Conservation (phyloP, 2,329 filamentous ascomycete genomes). For the Diplodia mutila region DNA sequence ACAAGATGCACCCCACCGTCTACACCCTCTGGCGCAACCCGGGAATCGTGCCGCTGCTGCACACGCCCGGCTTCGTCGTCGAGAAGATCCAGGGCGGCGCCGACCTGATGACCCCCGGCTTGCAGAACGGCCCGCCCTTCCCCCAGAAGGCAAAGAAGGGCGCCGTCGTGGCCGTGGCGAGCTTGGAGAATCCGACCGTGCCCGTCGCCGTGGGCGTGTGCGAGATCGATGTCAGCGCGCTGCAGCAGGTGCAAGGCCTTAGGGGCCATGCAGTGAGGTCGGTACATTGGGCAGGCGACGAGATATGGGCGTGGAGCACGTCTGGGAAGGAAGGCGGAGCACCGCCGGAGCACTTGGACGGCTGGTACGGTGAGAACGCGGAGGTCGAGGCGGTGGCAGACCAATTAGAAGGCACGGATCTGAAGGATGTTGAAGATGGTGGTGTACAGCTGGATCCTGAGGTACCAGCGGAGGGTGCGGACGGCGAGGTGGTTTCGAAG, state of each 20-base stretch:
- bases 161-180: conserved; percentile 66
- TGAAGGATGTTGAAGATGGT: conserved; percentile 53
- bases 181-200: conserved; percentile 61
- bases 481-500: conserved; percentile 40
- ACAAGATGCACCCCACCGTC: conserved; percentile 59
- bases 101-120: conserved; percentile 70
- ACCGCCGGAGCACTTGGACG: conserved; percentile 58
- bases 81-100: conserved; percentile 67
- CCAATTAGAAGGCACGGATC: conserved; percentile 45
- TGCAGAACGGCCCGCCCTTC: conserved; percentile 67
- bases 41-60: conserved; percentile 63
- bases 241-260: conserved; percentile 60
- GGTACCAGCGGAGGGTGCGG: conserved; percentile 36
- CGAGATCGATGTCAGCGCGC: conserved; percentile 62
- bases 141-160: conserved; percentile 62
- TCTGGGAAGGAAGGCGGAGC: conserved; percentile 56
- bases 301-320: conserved; percentile 67
- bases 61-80: conserved; percentile 65
- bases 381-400: conserved; percentile 43
- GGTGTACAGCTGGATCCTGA: conserved; percentile 47
- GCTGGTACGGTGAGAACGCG: conserved; percentile 48
- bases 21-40: conserved; percentile 71
- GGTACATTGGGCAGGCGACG: conserved; percentile 70
- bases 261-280: conserved; percentile 68
- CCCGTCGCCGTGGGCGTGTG: conserved; percentile 68